Conservation (phyloP, 352 stramenopile genomes). For the Phytopythium mirpurense region DNA sequence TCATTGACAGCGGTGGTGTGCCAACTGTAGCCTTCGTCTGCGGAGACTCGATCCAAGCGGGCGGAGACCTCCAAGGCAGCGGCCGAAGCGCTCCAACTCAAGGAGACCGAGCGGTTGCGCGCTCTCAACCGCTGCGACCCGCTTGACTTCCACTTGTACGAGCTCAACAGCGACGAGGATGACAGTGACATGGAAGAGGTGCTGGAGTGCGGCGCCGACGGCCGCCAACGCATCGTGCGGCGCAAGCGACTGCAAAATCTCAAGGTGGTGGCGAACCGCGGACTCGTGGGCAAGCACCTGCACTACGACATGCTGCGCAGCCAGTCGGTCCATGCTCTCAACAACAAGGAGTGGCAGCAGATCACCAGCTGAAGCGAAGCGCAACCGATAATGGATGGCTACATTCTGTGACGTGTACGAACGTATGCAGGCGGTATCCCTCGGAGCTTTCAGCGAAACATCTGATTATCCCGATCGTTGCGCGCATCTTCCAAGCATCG, state of each 20-base stretch:
- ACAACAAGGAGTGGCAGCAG: constrained; percentile 57
- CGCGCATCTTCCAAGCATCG: neutral
- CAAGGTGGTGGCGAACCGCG: constrained; percentile 33
- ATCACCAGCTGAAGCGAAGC: constrained; percentile 26
- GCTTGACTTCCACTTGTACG: constrained; percentile 39
- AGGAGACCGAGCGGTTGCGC: constrained; percentile 14
- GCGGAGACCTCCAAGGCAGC: constrained; percentile 12
- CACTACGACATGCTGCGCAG: constrained; percentile 56
- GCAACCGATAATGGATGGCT: neutral
- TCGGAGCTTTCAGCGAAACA: constrained; percentile 1
- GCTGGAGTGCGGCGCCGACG: constrained; percentile 33
- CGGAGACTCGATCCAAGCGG: constrained; percentile 18
- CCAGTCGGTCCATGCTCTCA: constrained; percentile 42
- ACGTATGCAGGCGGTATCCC: too few species aligned
- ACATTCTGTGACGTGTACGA: neutral
- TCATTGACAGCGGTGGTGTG: constrained; percentile 1
- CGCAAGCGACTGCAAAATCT: constrained; percentile 15
- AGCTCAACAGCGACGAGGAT: constrained; percentile 50
- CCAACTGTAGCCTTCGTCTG: constrained; percentile 19
- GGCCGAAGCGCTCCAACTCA: constrained; percentile 18
- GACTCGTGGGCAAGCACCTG: constrained; percentile 49
- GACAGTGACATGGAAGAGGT: constrained; percentile 43
- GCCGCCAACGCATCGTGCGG: constrained; percentile 31
- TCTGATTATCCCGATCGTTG: constrained; percentile 1
- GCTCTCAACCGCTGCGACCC: constrained; percentile 36